Percentiles rank a stretch among this genome's conserved stretches.
These are phyloP conservation scores for Lycium barbarum DNA, from an alignment of 257 asterid genomes.

Conservation along the genomic window DNA sequence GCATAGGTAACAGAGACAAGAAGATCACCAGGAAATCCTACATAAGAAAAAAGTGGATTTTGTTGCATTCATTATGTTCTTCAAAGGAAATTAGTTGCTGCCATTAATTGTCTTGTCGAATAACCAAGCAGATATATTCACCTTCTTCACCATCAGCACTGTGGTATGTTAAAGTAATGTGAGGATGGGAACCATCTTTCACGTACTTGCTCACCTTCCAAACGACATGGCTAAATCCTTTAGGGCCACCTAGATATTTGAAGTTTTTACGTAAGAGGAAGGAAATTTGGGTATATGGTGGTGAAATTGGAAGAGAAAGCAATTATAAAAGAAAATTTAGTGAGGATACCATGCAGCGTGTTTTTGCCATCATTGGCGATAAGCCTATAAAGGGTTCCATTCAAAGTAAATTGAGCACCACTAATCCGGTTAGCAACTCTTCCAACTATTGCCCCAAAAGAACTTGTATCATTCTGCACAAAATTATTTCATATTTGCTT, in stretches of 20 bases:
- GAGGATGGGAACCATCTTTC: slow-evolving; percentile 7
- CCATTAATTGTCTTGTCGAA: not conserved
- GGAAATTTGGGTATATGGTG: not conserved
- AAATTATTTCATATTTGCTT: slow-evolving; percentile 8
- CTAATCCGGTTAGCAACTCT: too few relatives aligned
- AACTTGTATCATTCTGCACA: slow-evolving; percentile 58
- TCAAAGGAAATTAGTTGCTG: not conserved
- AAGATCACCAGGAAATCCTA: slow-evolving; percentile 44
- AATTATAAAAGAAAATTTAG: not conserved
- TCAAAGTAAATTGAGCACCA: too few relatives aligned
- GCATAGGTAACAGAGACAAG: slow-evolving; percentile 31
- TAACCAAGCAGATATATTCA: not conserved
- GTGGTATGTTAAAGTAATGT: slow-evolving; percentile 32
- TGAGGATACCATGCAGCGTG: slow-evolving; percentile 69
- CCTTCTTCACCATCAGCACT: slow-evolving; percentile 44
- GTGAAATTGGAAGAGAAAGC: not conserved
- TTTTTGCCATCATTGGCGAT: slow-evolving; percentile 63
- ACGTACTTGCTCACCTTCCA: slow-evolving; percentile 35
- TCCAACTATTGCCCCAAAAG: slow-evolving; percentile 61
- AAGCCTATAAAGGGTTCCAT: slow-evolving; percentile 61
- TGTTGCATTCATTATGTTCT: not conserved
- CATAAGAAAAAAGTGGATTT: not conserved
- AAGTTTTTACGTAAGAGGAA: not conserved
- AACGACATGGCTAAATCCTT: slow-evolving; percentile 31
- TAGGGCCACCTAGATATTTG: not conserved